Evolutionary conservation across 2,329 filamentous ascomycete genomes (phyloP).

Genomic region (Davidsoniella eucalypti): DNA sequence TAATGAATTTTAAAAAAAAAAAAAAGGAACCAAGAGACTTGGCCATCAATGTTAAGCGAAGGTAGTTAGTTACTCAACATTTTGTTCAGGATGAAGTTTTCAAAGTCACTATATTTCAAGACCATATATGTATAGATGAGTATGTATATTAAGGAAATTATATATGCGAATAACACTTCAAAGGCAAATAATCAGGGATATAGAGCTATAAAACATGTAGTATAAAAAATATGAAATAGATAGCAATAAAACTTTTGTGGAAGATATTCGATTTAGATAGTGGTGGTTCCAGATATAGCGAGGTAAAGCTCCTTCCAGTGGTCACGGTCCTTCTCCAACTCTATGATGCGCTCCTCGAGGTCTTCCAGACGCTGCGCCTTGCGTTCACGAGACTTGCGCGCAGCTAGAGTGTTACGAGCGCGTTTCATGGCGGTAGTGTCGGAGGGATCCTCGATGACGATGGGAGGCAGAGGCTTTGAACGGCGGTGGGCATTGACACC

Average conservation of each 20-base stretch:
- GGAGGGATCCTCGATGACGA: slow-evolving; percentile 54
- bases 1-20: too few relatives aligned
- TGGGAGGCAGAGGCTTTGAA: slow-evolving; percentile 64
- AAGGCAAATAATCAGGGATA: not conserved
- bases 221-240: not conserved
- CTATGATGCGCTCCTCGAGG: slow-evolving; percentile 56
- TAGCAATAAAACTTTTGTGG: slow-evolving; percentile 16
- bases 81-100: too few relatives aligned
- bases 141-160: too few relatives aligned
- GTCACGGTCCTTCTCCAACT: slow-evolving; percentile 49
- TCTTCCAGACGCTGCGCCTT: slow-evolving; percentile 64
- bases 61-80: too few relatives aligned
- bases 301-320: slow-evolving; percentile 46
- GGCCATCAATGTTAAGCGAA: too few relatives aligned
- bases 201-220: not conserved
- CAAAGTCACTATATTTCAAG: too few relatives aligned
- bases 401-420: slow-evolving; percentile 81
- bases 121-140: too few relatives aligned
- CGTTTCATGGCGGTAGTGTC: slow-evolving; percentile 80
- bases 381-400: slow-evolving; percentile 78
- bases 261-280: slow-evolving; percentile 13
- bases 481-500: slow-evolving; percentile 61
- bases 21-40: too few relatives aligned
- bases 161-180: not conserved
- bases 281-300: slow-evolving; percentile 20